These are phyloP conservation scores for Vinca major DNA, from an alignment of 305 asterid genomes.

Conservation along the genomic window DNA sequence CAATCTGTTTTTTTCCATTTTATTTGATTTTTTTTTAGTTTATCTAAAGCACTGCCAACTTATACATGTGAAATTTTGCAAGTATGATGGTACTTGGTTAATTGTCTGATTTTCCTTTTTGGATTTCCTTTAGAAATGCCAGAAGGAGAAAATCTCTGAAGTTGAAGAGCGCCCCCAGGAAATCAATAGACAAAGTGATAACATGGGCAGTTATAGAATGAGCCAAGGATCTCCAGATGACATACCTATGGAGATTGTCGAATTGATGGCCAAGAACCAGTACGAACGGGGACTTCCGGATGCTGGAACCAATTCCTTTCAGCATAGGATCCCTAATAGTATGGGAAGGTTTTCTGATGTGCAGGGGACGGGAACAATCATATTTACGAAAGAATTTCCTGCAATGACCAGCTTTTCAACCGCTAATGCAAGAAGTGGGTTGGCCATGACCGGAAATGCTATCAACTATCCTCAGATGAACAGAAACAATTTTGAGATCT, in stretches of 20 bases:
- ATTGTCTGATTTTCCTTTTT: not conserved
- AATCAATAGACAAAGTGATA: slow-evolving; percentile 19
- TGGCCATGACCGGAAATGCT: slow-evolving; percentile 13
- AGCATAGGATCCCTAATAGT: slow-evolving; percentile 18
- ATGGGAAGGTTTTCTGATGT: slow-evolving; percentile 20
- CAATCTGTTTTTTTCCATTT: not conserved
- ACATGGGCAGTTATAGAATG: slow-evolving; percentile 20
- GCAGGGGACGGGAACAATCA: slow-evolving; percentile 17
- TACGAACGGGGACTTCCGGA: slow-evolving; percentile 43
- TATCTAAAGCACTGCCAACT: not conserved
- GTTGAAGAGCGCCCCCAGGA: slow-evolving; percentile 24
- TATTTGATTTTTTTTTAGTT: not conserved
- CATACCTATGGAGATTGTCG: slow-evolving; percentile 84
- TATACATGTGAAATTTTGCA: not conserved
- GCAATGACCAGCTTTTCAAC: slow-evolving; percentile 19
- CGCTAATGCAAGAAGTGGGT: slow-evolving; percentile 18
- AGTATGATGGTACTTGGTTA: not conserved
- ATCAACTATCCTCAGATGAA: slow-evolving; percentile 20
- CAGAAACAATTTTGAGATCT: slow-evolving; percentile 16
- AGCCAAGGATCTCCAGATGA: slow-evolving; percentile 47
- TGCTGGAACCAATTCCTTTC: slow-evolving; percentile 19
- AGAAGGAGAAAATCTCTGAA: slow-evolving; percentile 25
- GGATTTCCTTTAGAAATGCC: slow-evolving; percentile 20
- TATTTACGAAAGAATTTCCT: slow-evolving; percentile 9
- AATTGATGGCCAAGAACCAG: slow-evolving; percentile 60